A percentile compares a stretch with the other conserved stretches of the same genome.
Evolutionary conservation across 2,329 filamentous ascomycete genomes (phyloP).

Genomic region (Fusarium scirpi): DNA sequence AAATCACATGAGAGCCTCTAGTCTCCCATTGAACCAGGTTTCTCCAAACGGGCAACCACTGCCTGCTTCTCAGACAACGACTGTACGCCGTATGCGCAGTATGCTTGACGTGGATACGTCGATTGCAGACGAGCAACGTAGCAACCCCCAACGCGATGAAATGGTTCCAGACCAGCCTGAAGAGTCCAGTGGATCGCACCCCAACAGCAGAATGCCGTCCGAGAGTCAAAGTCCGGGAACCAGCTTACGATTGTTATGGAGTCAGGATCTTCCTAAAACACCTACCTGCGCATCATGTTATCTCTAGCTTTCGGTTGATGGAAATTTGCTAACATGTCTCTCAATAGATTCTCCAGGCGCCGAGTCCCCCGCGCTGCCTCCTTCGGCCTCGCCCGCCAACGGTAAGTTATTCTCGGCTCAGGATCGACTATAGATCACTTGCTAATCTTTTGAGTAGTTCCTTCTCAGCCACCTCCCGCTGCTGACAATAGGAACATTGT

Average conservation of each 20-base stretch:
- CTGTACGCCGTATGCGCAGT: conserved; percentile 59
- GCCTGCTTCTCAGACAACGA: conserved; percentile 25
- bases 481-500: conserved; percentile 93
- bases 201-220: neutral
- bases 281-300: conserved; percentile 36
- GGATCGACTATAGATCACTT: neutral
- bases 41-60: conserved; percentile 10
- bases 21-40: conserved; percentile 14
- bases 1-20: conserved; percentile 17
- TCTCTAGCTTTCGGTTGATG: conserved; percentile 3
- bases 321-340: conserved; percentile 52
- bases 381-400: conserved; percentile 55
- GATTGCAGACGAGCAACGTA: conserved; percentile 60
- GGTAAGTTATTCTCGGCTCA: conserved; percentile 48
- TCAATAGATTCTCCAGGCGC: conserved; percentile 60
- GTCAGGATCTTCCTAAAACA: conserved; percentile 53
- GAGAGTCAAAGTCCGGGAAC: neutral
- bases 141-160: conserved; percentile 42
- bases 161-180: conserved; percentile 2
- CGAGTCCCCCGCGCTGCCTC: conserved; percentile 58
- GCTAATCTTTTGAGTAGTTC: conserved; percentile 41
- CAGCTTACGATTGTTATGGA: conserved; percentile 40
- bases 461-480: conserved; percentile 56
- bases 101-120: conserved; percentile 63
- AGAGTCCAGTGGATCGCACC: neutral